phyloP scores from a whole-genome alignment of 1,284 basidiomycete genomes.

The Paramarasmius palmivorus region DNA sequence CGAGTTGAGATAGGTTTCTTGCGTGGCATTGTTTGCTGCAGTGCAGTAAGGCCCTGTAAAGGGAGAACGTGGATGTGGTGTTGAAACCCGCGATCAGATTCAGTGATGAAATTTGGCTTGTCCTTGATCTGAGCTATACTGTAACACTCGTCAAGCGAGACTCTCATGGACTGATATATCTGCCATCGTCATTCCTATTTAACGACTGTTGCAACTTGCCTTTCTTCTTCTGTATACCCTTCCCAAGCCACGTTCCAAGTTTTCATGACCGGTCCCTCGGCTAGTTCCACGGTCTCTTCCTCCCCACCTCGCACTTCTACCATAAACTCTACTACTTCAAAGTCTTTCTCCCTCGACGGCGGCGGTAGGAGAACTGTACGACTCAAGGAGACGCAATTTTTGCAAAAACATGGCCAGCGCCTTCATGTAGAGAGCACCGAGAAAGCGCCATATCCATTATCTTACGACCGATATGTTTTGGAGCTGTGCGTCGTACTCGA shows the following conservation, averaged over 20 bases:
- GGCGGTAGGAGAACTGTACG: conserved; percentile 32
- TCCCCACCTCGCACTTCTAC: conserved; percentile 19
- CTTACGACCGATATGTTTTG: conserved; percentile 62
- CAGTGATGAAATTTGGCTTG: neutral
- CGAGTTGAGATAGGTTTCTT: conserved; percentile 61
- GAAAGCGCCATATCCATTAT: conserved; percentile 75
- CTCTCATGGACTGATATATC: conserved; percentile 6
- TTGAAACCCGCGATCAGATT: too few species aligned
- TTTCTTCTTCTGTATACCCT: neutral
- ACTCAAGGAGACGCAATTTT: conserved; percentile 57
- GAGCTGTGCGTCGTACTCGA: conserved; percentile 55
- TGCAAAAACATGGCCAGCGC: conserved; percentile 56
- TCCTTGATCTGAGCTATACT: conserved; percentile 3
- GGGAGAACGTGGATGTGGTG: neutral
- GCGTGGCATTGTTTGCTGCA: neutral
- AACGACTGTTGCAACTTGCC: neutral
- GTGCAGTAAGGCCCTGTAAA: neutral
- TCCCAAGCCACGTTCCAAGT: neutral
- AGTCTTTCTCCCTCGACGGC: conserved; percentile 25
- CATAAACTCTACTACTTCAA: conserved; percentile 17
- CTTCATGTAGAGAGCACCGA: conserved; percentile 68
- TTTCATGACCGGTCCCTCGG: conserved; percentile 12
- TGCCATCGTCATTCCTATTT: neutral
- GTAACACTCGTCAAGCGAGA: conserved; percentile 2
- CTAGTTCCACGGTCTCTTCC: conserved; percentile 9